Percentiles rank a stretch among this genome's conserved stretches.
Conservation (phyloP, 2,329 filamentous ascomycete species). For the Setomelanomma holmii region DNA sequence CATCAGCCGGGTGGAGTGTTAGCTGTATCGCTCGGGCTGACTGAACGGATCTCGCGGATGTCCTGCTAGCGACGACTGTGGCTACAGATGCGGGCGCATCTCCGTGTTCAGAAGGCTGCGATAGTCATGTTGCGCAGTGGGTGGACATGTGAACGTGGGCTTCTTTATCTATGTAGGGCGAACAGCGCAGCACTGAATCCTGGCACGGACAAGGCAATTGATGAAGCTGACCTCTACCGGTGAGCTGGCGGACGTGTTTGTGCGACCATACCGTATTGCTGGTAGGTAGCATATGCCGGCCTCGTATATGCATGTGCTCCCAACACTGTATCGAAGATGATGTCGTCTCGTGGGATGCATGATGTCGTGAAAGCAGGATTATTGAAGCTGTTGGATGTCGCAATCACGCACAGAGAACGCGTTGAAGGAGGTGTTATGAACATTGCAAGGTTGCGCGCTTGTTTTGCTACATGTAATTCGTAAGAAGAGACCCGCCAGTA, state of each 20-base stretch:
- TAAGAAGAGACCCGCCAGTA: background rate
- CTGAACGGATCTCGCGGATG: background rate
- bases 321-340: conserved; percentile 1
- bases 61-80: background rate
- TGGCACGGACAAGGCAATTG: conserved; percentile 2
- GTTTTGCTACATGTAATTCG: background rate
- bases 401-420: background rate
- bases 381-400: background rate
- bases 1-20: background rate
- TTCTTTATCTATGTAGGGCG: conserved; percentile 7
- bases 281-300: conserved; percentile 2
- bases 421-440: background rate
- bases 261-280: conserved; percentile 2
- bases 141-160: conserved; percentile 9
- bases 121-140: background rate
- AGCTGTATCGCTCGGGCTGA: background rate
- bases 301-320: conserved; percentile 6
- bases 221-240: conserved; percentile 7
- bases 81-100: conserved; percentile 2
- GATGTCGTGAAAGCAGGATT: background rate
- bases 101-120: background rate
- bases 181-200: no score
- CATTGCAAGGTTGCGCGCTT: conserved; percentile 6
- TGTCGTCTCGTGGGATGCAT: background rate
- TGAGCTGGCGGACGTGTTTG: conserved; percentile 8